Percentiles rank a stretch among this genome's conserved stretches.
Evolutionary conservation across 2,329 filamentous ascomycete species (phyloP).

Genomic region (Xylaria polymorpha): DNA sequence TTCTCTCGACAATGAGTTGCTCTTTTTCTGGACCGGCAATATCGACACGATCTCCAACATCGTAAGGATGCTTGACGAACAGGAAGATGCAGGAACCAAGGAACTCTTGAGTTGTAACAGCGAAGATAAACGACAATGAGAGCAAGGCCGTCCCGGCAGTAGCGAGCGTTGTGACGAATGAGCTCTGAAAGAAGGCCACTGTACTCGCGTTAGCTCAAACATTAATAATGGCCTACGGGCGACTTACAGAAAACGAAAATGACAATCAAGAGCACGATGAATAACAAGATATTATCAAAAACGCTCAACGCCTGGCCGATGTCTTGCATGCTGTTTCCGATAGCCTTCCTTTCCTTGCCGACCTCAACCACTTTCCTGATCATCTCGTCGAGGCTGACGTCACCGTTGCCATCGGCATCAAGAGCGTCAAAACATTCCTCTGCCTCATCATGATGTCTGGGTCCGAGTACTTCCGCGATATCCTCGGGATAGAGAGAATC

Average conservation of each 20-base stretch:
- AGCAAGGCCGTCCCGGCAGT: constrained; percentile 92
- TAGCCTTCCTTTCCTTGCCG: constrained; percentile 86
- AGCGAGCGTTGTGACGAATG: constrained; percentile 84
- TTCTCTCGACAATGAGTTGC: constrained; percentile 87
- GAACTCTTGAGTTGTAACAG: constrained; percentile 90
- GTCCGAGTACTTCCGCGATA: constrained; percentile 86
- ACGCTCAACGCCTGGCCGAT: constrained; percentile 94
- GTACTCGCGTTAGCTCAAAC: constrained; percentile 23
- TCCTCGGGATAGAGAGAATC: constrained; percentile 85
- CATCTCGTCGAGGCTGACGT: constrained; percentile 97
- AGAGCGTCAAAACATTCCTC: constrained; percentile 85
- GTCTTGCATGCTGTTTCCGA: constrained; percentile 94
- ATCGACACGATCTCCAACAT: constrained; percentile 94
- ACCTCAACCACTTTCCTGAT: constrained; percentile 86
- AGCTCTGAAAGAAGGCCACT: constrained; percentile 89
- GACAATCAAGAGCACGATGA: constrained; percentile 82
- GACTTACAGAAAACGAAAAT: constrained; percentile 82
- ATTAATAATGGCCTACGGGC: not conserved
- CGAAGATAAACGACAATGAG: constrained; percentile 96
- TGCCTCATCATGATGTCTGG: constrained; percentile 78
- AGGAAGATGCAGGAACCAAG: constrained; percentile 98
- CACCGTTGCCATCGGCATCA: constrained; percentile 90
- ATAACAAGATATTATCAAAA: constrained; percentile 85
- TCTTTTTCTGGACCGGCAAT: constrained; percentile 69
- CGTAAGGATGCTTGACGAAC: constrained; percentile 98